These are phyloP conservation scores for Xylaria sp. DNA, from an alignment of 2,329 filamentous ascomycete genomes.

Conservation along the genomic window DNA sequence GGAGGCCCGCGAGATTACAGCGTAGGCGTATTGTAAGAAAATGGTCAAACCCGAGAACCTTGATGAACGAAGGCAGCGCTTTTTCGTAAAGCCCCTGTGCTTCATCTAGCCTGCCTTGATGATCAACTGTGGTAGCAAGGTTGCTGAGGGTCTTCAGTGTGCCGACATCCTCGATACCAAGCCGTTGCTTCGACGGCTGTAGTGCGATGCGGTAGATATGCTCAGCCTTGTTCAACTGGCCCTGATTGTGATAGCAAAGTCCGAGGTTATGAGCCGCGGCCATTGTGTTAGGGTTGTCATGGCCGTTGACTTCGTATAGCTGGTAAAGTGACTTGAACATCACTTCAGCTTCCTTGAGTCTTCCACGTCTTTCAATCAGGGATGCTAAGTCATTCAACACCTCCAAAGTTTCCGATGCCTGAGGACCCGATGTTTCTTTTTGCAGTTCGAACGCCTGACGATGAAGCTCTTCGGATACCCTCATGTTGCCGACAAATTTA, in stretches of 20 bases:
- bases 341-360: background rate
- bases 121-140: background rate
- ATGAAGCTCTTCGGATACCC: background rate
- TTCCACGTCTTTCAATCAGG: background rate
- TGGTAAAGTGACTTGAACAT: background rate
- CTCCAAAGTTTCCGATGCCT: background rate
- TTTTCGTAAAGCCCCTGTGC: constrained; percentile 1
- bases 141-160: constrained; percentile 3
- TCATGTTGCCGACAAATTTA: background rate
- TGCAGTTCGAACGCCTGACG: background rate
- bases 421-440: background rate
- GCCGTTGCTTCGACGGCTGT: background rate
- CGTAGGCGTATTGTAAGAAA: background rate
- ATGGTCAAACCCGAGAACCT: constrained; percentile 2
- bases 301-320: background rate
- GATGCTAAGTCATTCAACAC: constrained; percentile 2
- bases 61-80: constrained; percentile 1
- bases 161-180: background rate
- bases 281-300: background rate
- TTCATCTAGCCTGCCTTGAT: constrained; percentile 3
- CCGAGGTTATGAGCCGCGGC: constrained; percentile 5
- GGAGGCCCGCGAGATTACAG: background rate
- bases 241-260: constrained; percentile 6
- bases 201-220: background rate
- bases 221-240: background rate